Base-by-base conservation (phyloP, 2,329 filamentous ascomycete genomes). In the Triangularia setosa region DNA sequence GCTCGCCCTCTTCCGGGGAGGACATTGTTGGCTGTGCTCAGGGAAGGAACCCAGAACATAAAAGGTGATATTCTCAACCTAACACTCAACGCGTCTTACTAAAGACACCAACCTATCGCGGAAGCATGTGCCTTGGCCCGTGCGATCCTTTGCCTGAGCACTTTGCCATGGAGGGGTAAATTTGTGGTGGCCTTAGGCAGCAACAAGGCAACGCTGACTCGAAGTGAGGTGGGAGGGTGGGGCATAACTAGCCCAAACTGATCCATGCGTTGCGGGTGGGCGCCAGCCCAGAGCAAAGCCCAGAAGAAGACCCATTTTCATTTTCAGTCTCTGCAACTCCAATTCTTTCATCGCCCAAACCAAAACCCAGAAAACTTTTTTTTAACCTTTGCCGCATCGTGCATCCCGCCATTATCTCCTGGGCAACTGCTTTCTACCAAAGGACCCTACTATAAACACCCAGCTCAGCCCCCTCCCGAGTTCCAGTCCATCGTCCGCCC, bases 261-360 rank as follows among this genome's bases (percentile, higher is more conserved):
- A 62, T 63, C 54, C 59, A 23, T 35, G 55, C 48, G 56, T 8
- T n/a, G 30, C 30, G 30, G 21, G 56, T 40, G 58, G 57, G 35
- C 27, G 57, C 28, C 56, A 58, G 35, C 28, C 30, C n/a, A n/a
- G 55, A 24, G 28, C n/a, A n/a, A 40, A 40, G 33, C 57, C 35
- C 30, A 40, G 56, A 61, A n/a, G 14, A 30, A 58, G 66, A 63
- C 28, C 65, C 67, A 69, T 65, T 60, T 60, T 65, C 61, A 62
- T 66, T 70, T 69, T 60, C 65, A 55, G 58, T 65, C 67, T 69
- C 62, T 65, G 65, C 67, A 62, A 48, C 66, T 66, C 68, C 70
- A 72, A 68, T 70, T 67, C 69, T 71, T 72, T 66, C 70, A 68
- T 67, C 61, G 62, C 65, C 66, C 53, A 62, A 68, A 66, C 65